Percentiles rank a stretch among this genome's conserved stretches.
These are phyloP conservation scores for Saprolegnia diclina DNA, from an alignment of 352 stramenopile species.

Conservation along the genomic window DNA sequence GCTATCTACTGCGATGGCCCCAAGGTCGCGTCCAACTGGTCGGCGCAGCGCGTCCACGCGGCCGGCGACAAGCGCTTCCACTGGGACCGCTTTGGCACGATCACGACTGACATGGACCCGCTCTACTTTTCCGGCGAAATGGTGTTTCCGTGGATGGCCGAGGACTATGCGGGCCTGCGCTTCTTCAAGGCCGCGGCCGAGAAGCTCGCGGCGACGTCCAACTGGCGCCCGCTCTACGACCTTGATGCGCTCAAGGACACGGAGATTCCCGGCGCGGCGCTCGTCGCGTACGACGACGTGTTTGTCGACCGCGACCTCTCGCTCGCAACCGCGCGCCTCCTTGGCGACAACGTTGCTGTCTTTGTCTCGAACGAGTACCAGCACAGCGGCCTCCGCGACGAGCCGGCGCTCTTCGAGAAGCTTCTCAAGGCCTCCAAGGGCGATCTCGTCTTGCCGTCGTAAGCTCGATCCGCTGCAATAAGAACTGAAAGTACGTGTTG, in stretches of 20 bases:
- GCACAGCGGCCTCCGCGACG: slow-evolving; percentile 16
- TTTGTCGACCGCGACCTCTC: slow-evolving; percentile 17
- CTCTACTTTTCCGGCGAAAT: slow-evolving; percentile 68
- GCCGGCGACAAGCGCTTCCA: slow-evolving; percentile 38
- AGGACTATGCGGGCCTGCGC: slow-evolving; percentile 55
- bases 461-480: not conserved
- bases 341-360: slow-evolving; percentile 13
- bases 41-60: slow-evolving; percentile 28
- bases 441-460: slow-evolving; percentile 17
- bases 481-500: not conserved
- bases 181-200: slow-evolving; percentile 25
- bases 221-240: slow-evolving; percentile 24
- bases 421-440: slow-evolving; percentile 25
- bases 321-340: not conserved
- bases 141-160: slow-evolving; percentile 68
- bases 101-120: slow-evolving; percentile 30
- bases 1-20: slow-evolving; percentile 59
- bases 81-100: slow-evolving; percentile 34
- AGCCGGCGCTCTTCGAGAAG: slow-evolving; percentile 16
- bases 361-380: slow-evolving; percentile 28
- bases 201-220: not conserved
- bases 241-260: slow-evolving; percentile 5
- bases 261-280: slow-evolving; percentile 9
- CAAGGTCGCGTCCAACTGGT: slow-evolving; percentile 30
- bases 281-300: slow-evolving; percentile 23